Evolutionary conservation across 2,329 filamentous ascomycete genomes (phyloP).

Genomic region (Sclerotinia subarctica): DNA sequence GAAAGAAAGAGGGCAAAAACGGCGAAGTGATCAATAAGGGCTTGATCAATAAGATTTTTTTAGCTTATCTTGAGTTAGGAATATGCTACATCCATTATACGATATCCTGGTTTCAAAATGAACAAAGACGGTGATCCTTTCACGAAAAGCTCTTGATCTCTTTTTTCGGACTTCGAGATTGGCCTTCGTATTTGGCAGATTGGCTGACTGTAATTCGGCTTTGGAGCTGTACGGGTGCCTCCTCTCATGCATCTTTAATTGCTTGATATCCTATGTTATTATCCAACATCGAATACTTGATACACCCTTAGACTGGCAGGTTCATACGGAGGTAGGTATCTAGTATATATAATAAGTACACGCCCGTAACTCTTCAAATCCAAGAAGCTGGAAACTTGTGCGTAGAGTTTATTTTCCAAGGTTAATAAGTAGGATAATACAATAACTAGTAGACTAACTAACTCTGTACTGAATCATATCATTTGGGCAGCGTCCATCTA

Average conservation of each 20-base stretch:
- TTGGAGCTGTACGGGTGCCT: neutral
- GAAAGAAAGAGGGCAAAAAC: neutral
- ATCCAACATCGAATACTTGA: neutral
- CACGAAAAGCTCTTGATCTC: neutral
- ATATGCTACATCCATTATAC: neutral
- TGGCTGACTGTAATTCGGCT: neutral
- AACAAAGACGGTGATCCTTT: conserved; percentile 9
- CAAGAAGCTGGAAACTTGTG: neutral
- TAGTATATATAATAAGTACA: no score
- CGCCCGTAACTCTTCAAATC: neutral
- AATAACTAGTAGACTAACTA: neutral
- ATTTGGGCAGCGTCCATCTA: neutral
- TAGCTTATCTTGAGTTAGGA: neutral
- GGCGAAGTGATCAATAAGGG: neutral
- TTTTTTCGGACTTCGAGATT: neutral
- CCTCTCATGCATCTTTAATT: neutral
- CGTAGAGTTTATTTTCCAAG: neutral
- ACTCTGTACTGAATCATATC: neutral
- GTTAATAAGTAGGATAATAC: neutral
- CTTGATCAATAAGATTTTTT: neutral
- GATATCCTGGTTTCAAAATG: neutral
- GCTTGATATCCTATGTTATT: conserved; percentile 5
- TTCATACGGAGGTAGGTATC: no score
- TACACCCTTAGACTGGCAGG: no score
- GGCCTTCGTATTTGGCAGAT: neutral